Percentiles rank a stretch among this genome's conserved stretches.
These are phyloP conservation scores for Madurella mycetomatis DNA, from an alignment of 2,329 filamentous ascomycete genomes.

Conservation along the genomic window DNA sequence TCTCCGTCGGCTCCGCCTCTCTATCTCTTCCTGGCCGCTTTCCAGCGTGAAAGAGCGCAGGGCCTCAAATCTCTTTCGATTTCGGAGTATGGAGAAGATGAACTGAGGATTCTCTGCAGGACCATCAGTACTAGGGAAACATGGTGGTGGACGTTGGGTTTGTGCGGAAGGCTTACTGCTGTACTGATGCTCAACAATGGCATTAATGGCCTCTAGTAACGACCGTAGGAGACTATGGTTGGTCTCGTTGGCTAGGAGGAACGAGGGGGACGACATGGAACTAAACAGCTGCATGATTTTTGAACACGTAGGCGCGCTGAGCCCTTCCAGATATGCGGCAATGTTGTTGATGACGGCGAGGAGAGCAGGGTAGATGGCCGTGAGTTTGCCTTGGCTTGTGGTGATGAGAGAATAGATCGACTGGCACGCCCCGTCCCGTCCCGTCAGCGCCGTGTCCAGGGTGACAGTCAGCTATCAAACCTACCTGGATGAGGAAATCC, in stretches of 20 bases:
- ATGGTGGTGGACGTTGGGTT: not conserved
- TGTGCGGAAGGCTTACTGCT: conserved; percentile 49
- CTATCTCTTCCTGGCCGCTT: conserved; percentile 85
- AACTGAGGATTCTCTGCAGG: conserved; percentile 71
- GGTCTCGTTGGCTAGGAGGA: conserved; percentile 84
- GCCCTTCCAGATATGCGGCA: conserved; percentile 72
- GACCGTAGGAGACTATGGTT: conserved; percentile 80
- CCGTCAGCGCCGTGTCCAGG: conserved; percentile 22
- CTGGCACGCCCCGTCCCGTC: conserved; percentile 35
- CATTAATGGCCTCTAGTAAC: conserved; percentile 82
- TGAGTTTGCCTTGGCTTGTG: conserved; percentile 81
- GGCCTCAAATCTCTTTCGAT: conserved; percentile 77
- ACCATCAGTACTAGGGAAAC: conserved; percentile 9
- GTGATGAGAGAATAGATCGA: conserved; percentile 91
- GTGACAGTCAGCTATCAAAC: conserved; percentile 26
- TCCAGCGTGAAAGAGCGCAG: conserved; percentile 85
- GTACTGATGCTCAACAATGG: conserved; percentile 86
- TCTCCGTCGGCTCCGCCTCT: conserved; percentile 66
- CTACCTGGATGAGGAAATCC: conserved; percentile 85
- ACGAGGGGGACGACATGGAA: conserved; percentile 90
- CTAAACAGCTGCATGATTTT: conserved; percentile 84
- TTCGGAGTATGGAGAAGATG: conserved; percentile 72
- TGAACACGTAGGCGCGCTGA: conserved; percentile 69
- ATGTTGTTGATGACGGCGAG: conserved; percentile 93
- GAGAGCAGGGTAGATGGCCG: conserved; percentile 87